Evolutionary conservation across 75 land plant species (phyloP).

Genomic region (Picea sitchensis): DNA sequence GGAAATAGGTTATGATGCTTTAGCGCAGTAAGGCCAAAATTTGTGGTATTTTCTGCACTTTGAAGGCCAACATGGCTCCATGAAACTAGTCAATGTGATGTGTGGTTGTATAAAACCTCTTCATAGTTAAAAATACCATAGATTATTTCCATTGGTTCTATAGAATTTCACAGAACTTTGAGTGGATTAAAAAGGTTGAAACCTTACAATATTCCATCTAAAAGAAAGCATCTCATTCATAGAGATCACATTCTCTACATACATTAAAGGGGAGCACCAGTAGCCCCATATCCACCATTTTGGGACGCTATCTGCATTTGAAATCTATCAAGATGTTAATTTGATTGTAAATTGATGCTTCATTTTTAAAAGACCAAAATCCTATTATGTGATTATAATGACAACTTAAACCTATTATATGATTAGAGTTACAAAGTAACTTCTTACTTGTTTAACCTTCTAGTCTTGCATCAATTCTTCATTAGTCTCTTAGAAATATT

Average conservation of each 20-base stretch:
- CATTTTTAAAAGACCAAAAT: not conserved
- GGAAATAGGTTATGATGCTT: conserved; percentile 26
- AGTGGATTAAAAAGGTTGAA: not conserved
- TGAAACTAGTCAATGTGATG: not conserved
- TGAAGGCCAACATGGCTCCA: conserved; percentile 10
- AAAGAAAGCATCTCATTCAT: conserved; percentile 47
- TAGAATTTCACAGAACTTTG: not conserved
- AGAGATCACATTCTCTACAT: conserved; percentile 33
- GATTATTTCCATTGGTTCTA: too few species aligned
- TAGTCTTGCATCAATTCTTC: not conserved
- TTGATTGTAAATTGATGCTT: not conserved
- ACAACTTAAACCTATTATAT: too few species aligned
- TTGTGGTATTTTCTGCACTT: conserved; percentile 24
- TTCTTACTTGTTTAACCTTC: too few species aligned
- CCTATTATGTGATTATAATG: not conserved
- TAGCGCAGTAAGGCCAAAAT: conserved; percentile 45
- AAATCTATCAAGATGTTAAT: not conserved
- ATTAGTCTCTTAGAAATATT: not conserved
- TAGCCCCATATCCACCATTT: conserved; percentile 63
- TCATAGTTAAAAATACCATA: not conserved
- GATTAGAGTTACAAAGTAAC: too few species aligned
- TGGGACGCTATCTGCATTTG: conserved; percentile 21
- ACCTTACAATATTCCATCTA: conserved; percentile 29
- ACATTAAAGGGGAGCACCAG: conserved; percentile 42
- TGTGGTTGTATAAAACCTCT: not conserved